These are phyloP conservation scores for Phellopilus nigrolimitatus DNA, from an alignment of 1,284 basidiomycete species.

Conservation along the genomic window DNA sequence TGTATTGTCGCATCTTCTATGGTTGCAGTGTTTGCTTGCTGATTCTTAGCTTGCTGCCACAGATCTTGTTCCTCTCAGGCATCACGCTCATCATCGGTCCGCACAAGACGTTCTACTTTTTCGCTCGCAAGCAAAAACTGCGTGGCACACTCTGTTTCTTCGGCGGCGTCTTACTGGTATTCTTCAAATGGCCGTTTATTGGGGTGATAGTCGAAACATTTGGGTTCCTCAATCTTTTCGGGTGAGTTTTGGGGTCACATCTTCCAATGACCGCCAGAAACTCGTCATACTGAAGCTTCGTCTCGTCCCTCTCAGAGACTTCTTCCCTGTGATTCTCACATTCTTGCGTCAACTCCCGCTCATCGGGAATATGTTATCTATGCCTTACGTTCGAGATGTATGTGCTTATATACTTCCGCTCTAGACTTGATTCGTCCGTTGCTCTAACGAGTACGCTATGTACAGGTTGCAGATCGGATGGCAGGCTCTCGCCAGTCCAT, in stretches of 20 bases:
- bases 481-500: constrained; percentile 73
- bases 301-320: constrained; percentile 65
- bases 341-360: constrained; percentile 94
- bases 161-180: constrained; percentile 84
- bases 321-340: constrained; percentile 97
- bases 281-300: no score
- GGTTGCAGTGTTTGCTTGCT: constrained; percentile 8
- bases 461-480: constrained; percentile 65
- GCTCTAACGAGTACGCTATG: not conserved
- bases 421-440: constrained; percentile 4
- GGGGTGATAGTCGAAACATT: constrained; percentile 94
- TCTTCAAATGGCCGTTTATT: constrained; percentile 88
- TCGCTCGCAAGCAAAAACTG: constrained; percentile 93
- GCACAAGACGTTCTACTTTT: constrained; percentile 97
- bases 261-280: not conserved
- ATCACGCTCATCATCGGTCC: constrained; percentile 94
- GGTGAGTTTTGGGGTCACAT: constrained; percentile 52
- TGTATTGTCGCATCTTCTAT: constrained; percentile 37
- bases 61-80: constrained; percentile 91
- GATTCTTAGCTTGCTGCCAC: constrained; percentile 12
- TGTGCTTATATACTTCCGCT: constrained; percentile 28
- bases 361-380: constrained; percentile 80
- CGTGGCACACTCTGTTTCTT: constrained; percentile 92
- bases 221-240: constrained; percentile 96
- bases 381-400: constrained; percentile 80